Evolutionary conservation across 2,329 filamentous ascomycete species (phyloP).

Genomic region (Chrysoporthe deuterocubensis): DNA sequence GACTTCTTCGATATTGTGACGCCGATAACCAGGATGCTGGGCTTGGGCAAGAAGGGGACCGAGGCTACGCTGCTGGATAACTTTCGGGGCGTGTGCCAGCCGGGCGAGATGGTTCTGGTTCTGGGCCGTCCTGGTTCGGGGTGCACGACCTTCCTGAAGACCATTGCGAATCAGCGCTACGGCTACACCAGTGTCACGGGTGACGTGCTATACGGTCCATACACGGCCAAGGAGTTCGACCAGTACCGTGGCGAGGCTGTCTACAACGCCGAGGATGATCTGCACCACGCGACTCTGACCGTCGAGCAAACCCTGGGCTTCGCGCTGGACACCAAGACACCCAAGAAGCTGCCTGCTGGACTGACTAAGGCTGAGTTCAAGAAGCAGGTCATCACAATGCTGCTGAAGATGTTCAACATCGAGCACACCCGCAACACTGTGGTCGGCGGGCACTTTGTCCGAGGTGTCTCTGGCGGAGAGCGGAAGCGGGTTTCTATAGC

Average conservation of each 20-base stretch:
- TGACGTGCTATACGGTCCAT: constrained; percentile 78
- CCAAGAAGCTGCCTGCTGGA: constrained; percentile 76
- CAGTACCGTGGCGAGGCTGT: constrained; percentile 80
- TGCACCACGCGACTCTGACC: constrained; percentile 83
- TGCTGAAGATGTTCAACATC: constrained; percentile 93
- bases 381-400: constrained; percentile 70
- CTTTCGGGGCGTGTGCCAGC: constrained; percentile 72
- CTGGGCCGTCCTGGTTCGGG: constrained; percentile 76
- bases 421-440: constrained; percentile 85
- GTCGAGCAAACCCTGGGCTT: constrained; percentile 88
- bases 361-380: constrained; percentile 77
- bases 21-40: constrained; percentile 66
- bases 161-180: constrained; percentile 67
- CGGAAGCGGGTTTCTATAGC: constrained; percentile 81
- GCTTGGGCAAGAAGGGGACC: constrained; percentile 67
- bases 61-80: constrained; percentile 75
- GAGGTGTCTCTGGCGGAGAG: constrained; percentile 80
- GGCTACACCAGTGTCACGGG: constrained; percentile 63
- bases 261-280: constrained; percentile 85
- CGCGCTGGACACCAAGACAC: constrained; percentile 82
- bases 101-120: constrained; percentile 88
- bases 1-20: constrained; percentile 76
- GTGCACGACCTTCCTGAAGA: constrained; percentile 71
- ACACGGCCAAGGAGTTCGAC: constrained; percentile 72
- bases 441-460: constrained; percentile 80